Evolutionary conservation across 106 monocot genomes (phyloP).

Genomic region (Allium sativum): DNA sequence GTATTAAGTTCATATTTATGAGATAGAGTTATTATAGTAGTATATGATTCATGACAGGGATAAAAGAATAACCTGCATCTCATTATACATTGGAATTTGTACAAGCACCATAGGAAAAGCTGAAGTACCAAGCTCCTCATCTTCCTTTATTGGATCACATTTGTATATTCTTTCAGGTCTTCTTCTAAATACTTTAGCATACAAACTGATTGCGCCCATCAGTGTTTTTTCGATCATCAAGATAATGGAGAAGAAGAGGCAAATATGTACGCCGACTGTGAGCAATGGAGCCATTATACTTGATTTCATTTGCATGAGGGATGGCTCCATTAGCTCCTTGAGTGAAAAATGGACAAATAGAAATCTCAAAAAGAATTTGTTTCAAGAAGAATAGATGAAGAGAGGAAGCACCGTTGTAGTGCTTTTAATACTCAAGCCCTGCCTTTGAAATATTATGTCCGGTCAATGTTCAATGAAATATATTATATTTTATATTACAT

Average conservation of each 20-base stretch:
- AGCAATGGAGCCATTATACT: constrained; percentile 10
- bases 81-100: constrained; percentile 52
- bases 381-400: not conserved
- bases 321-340: constrained; percentile 1
- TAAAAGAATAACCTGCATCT: constrained; percentile 28
- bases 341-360: not conserved
- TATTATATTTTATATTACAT: too few relatives aligned
- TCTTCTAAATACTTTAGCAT: constrained; percentile 25
- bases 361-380: not conserved
- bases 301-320: not conserved
- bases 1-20: too few relatives aligned
- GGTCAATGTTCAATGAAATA: too few relatives aligned
- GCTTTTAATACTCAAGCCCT: not conserved
- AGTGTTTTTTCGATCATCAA: constrained; percentile 17
- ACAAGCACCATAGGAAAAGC: constrained; percentile 51
- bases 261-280: constrained; percentile 3
- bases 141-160: constrained; percentile 31
- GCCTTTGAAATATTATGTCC: not conserved
- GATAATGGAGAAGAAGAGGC: constrained; percentile 17
- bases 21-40: too few relatives aligned
- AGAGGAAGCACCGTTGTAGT: not conserved
- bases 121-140: constrained; percentile 24
- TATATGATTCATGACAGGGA: too few relatives aligned
- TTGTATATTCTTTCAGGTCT: constrained; percentile 36
- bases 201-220: constrained; percentile 21